Percentiles rank a stretch among this genome's conserved stretches.
Evolutionary conservation across 768 basidiomycete species (phyloP).

Genomic region (Candolleomyces aberdarensis): DNA sequence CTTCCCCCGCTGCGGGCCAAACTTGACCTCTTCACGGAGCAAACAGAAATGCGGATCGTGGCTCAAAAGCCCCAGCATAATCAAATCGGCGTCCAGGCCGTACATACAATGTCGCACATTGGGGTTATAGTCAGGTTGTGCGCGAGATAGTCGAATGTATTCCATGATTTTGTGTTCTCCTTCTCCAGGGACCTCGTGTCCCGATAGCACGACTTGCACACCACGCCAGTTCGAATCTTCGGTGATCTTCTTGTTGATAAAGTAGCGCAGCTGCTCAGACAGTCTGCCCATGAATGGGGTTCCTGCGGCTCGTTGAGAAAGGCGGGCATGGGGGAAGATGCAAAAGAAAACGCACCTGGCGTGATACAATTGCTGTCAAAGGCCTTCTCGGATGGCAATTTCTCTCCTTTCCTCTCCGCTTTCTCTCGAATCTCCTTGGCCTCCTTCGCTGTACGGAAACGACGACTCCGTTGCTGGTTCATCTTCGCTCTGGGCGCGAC

Average conservation of each 20-base stretch:
- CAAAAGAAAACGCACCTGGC: constrained; percentile 59
- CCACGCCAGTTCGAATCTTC: constrained; percentile 96
- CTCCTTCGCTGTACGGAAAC: constrained; percentile 94
- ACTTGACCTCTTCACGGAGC: constrained; percentile 96
- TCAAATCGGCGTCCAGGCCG: constrained; percentile 95
- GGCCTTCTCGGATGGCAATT: constrained; percentile 88
- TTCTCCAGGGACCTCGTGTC: constrained; percentile 98
- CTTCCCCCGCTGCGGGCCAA: constrained; percentile 77
- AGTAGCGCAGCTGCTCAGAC: constrained; percentile 92
- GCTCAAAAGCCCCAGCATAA: constrained; percentile 95
- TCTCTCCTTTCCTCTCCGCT: constrained; percentile 86
- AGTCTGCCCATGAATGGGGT: constrained; percentile 94
- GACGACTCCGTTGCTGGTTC: constrained; percentile 95
- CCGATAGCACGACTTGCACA: constrained; percentile 89
- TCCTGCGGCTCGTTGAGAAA: constrained; percentile 39
- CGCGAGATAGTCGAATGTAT: constrained; percentile 91
- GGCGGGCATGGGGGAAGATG: neutral
- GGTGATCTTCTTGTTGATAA: constrained; percentile 95
- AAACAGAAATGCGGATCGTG: constrained; percentile 99
- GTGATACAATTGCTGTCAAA: constrained; percentile 99
- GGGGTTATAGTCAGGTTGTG: constrained; percentile 94
- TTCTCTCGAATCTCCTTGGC: constrained; percentile 83
- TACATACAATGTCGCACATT: constrained; percentile 98
- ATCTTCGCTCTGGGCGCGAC: constrained; percentile 98
- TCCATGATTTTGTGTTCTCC: constrained; percentile 99